Conservation (phyloP, 1,284 basidiomycete genomes). For the Tilletia indica region DNA sequence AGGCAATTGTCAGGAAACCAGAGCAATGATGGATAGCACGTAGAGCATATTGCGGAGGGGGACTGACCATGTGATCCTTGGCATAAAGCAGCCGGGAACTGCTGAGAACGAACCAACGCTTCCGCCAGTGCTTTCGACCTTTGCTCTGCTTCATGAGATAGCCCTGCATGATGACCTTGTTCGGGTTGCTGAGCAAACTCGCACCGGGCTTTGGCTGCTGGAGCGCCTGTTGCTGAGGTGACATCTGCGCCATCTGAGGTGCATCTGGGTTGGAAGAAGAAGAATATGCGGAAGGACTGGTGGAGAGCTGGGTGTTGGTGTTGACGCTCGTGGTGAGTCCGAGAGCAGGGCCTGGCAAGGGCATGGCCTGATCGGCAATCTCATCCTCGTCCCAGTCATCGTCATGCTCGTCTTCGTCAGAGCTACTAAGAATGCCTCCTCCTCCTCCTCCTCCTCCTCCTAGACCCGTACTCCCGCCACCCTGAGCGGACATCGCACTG, state of each 20-base stretch:
- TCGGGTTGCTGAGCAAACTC: conserved; percentile 39
- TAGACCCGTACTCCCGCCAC: background rate
- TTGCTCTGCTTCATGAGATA: conserved; percentile 97
- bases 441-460: background rate
- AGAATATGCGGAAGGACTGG: background rate
- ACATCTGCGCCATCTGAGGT: conserved; percentile 20
- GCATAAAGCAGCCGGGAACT: conserved; percentile 55
- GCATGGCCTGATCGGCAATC: conserved; percentile 46
- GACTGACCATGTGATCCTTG: conserved; percentile 56
- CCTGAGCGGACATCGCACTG: background rate
- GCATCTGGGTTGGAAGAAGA: background rate
- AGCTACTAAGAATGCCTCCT: conserved; percentile 32
- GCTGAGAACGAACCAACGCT: conserved; percentile 62
- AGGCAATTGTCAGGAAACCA: background rate
- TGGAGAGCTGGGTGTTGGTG: conserved; percentile 1
- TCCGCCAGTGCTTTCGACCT: conserved; percentile 89
- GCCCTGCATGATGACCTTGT: conserved; percentile 61
- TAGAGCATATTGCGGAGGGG: background rate
- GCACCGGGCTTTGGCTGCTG: conserved; percentile 15
- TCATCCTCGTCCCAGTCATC: conserved; percentile 49
- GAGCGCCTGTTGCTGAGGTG: conserved; percentile 21
- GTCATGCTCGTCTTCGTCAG: conserved; percentile 39
- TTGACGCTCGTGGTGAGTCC: conserved; percentile 4
- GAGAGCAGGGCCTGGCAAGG: conserved; percentile 29
- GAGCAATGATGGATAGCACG: too few relatives aligned